Base-by-base conservation (phyloP, 371 early-diverging fungal genomes). In the Mucor racemosus region DNA sequence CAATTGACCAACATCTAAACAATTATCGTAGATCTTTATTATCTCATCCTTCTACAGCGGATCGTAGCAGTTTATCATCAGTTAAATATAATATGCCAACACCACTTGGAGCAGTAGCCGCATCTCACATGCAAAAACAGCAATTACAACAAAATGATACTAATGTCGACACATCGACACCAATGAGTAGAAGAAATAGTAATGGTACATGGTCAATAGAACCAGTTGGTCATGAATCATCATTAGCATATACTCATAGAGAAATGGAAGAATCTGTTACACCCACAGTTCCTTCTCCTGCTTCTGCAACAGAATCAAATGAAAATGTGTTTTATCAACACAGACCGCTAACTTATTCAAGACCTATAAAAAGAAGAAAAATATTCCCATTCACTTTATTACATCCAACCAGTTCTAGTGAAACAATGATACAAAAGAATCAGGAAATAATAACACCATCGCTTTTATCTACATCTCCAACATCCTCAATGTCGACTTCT, bases 1-100 rank as follows among this genome's bases (percentile, higher is more conserved):
- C 81, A 7, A 81, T 81, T 59, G 81, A 81, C 50, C 81, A 81
- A 14, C 81, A 81, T 66, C 56, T 81, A 21, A 74, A 68, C 13
- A 78, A 81, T 42, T 78, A 81, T 53, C 79, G 76, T 40, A 69
- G 68, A 50, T 75, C 77, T 14, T 60, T 73, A 31, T 41, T 40
- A 19, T 31, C 33, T 26, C 62, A 62, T 17, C 59, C 60, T 11
- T 44, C 56, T 13, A 34, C 55, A 15, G 17, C 14, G 7, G 54
- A 64, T 2, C 57, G 42, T 34, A 36, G 33, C 40, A 58, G 35
- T 40, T 17, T 34, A 31, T 68, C 69, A 34, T 63, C 66, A 26
- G 62, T 66, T 11, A 69, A 62, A 60, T 69, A 69, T 21, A 65
- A 65, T 33, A 60, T 68, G 58, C 64, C 69, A 3, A 60, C 65